Base-by-base conservation (phyloP, 371 early-diverging fungal genomes). In the Rhizomucor pusillus region DNA sequence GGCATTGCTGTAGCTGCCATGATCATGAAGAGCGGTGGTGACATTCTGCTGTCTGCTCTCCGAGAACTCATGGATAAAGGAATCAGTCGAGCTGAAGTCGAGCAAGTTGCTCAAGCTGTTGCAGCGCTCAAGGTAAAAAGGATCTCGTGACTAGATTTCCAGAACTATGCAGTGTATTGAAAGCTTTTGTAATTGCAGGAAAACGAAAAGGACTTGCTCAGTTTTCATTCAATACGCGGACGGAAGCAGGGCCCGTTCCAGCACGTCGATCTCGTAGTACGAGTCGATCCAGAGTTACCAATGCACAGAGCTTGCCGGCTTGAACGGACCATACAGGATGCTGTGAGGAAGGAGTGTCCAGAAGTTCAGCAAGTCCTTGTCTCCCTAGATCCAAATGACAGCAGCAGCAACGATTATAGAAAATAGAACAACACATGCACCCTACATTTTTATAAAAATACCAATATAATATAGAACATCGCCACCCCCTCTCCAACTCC, bases 1-100 rank as follows among this genome's bases (percentile, higher is more conserved):
- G 87, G 87, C 4, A 56, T 87, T 13, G 60, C 75, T 1, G 87
- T 88, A 7, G 72, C 84, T 12, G 80, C 71, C 14, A 76, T 85
- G 71, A 69, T 88, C 48, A 56, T 82, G 25, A 78, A 75, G 56
- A 85, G 74, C 57, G 86, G 86, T 29, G 56, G 65, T 5, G 60
- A 71, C 5, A 69, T 88, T 18, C 61, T 81, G 44, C 47, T 52
- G 18, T 49, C 58, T 1, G 76, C 79, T 2, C 52, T 78, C 40
- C 67, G 54, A 43, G 79, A 81, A 48, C 57, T 81, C 45, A 72
- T 74, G 64, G 81, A 78, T 59, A 67, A 65, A 22, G 70, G 71
- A 14, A 56, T 75, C 12, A 20, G 59, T 14, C 24, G 39, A 25
- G 23, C 18, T 24, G 39, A 46, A 4, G 47, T 55, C 10, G 34